phyloP scores from a whole-genome alignment of 2,329 filamentous ascomycete species.

The Peltaster fructicola region DNA sequence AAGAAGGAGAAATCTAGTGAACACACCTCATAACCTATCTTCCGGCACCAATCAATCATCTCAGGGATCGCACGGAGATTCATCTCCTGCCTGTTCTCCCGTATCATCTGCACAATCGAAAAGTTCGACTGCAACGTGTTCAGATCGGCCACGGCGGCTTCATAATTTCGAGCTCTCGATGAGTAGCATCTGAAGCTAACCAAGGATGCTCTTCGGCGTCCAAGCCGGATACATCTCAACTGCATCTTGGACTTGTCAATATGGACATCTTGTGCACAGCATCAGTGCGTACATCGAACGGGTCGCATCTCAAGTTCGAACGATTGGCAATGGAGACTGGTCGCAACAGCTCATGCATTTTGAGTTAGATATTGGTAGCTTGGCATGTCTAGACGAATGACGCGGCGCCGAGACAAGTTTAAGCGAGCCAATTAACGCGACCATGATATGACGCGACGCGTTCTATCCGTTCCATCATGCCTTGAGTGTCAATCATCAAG shows the following conservation, averaged over 20 bases:
- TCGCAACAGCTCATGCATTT: not conserved
- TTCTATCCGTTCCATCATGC: too few species aligned
- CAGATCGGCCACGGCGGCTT: conserved; percentile 53
- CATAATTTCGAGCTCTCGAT: conserved; percentile 13
- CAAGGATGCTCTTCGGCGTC: too few species aligned
- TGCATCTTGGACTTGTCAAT: too few species aligned
- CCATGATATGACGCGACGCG: too few species aligned
- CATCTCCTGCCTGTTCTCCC: conserved; percentile 53
- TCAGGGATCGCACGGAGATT: conserved; percentile 66
- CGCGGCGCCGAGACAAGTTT: too few species aligned
- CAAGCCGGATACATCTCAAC: too few species aligned
- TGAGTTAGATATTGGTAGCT: too few species aligned
- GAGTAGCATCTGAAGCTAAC: too few species aligned
- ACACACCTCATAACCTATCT: conserved; percentile 55
- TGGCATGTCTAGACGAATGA: too few species aligned
- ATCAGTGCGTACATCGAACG: not conserved
- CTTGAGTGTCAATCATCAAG: too few species aligned
- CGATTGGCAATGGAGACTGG: not conserved
- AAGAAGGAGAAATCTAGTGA: conserved; percentile 2
- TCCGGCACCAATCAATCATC: conserved; percentile 59
- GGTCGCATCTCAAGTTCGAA: not conserved
- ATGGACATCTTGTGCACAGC: too few species aligned
- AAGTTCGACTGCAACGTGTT: conserved; percentile 67
- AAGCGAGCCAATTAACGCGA: too few species aligned
- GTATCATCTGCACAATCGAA: conserved; percentile 56